Conservation (phyloP, 169 alveolate species). For the Amoebophrya sp. region DNA sequence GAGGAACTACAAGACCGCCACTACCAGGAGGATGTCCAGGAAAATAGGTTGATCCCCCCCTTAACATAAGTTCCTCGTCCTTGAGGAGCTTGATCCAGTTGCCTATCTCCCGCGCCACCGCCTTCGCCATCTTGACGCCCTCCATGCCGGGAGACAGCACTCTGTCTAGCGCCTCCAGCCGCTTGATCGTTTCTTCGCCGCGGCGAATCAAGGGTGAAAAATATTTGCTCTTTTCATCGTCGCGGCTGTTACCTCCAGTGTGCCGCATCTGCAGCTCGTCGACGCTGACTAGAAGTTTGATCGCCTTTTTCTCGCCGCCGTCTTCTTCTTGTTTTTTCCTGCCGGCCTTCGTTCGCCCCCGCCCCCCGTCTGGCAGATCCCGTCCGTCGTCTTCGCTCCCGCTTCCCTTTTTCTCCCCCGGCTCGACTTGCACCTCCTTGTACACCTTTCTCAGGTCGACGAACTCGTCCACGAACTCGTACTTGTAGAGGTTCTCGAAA, state of each 20-base stretch:
- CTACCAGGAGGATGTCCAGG: no score
- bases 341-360: no score
- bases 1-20: no score
- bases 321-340: no score
- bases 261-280: no score
- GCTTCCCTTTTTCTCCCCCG: no score
- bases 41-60: no score
- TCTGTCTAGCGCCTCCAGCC: background rate
- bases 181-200: background rate
- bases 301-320: background rate
- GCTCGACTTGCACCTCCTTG: no score
- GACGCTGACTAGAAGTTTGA: background rate
- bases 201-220: background rate
- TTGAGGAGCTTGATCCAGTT: background rate
- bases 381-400: no score
- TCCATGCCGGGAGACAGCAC: background rate
- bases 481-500: background rate
- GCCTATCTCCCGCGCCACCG: background rate
- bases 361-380: no score
- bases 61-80: background rate
- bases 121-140: background rate
- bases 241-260: no score
- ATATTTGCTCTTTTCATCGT: background rate
- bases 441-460: background rate
- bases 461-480: background rate